Evolutionary conservation across 371 early-diverging fungal genomes (phyloP), one percentile per base, ranked within the genome.

Genomic region (Chytridium lagenaria): DNA sequence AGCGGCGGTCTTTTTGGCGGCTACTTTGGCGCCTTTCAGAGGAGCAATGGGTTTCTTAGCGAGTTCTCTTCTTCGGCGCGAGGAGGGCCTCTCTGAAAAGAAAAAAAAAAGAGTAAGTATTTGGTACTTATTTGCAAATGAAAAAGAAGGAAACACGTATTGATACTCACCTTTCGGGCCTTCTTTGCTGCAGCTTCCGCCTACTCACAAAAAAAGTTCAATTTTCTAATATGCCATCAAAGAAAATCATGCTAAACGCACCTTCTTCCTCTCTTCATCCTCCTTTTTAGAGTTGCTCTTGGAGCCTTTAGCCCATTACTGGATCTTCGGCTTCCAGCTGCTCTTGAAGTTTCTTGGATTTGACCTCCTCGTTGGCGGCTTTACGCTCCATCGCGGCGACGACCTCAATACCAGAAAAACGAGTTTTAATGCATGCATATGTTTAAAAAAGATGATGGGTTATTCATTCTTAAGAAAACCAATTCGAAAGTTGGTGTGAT

Each of bases 21-120:
- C 57, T 34, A 57, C 37, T 61, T 67, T 26, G 38, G 28, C 38
- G 70, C 79, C 72, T 67, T 70, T 64, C 65, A 73, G 72, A 2
- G 59, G 67, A 57, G 50, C 50, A 28, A 50, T 30, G 31, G 65
- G 72, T 49, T 57, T 68, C 59, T 78, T 72, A 39, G 50, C 33
- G 49, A 79, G 67, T 31, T 61, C 74, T 23, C 49, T 59, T 83
- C 83, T 73, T 83, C 83, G 44, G 79, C 81, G 22, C 81, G 5
- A 83, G 78, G 19, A 79, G 39, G 31, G 78, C 80, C 38, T 83
- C 81, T 50, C 81, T 80, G 73, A 50, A 61, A 34, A 61, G 63
- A 61, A 61, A 38, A 16, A 5, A 31, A 34, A 5, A 61, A 5
- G 63, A 28, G 28, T 36, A 34, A 36, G 22, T 16, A 61, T 15